Base-by-base conservation (phyloP, 148 eudicot genomes). In the Oxyria digyna region DNA sequence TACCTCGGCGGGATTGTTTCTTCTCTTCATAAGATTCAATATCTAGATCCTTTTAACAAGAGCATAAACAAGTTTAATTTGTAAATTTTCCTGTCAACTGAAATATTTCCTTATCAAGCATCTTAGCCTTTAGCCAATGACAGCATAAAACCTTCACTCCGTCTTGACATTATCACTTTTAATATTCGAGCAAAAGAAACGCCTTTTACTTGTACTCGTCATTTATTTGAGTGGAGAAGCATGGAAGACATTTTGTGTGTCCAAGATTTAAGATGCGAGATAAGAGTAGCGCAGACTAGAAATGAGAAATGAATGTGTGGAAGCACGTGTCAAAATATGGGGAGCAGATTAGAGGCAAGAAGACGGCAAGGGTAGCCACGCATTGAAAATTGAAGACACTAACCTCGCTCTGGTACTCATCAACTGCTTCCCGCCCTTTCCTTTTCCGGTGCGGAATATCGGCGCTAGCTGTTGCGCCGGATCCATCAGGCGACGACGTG, bases 21-120 rank as follows among this genome's bases (percentile, higher is more conserved):
- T 83, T 87, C 13, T 67, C 84, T 29, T 81, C 83, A 49, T 67
- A 75, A 31, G 84, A 83, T 69, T 88, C 88, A 71, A 72, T 79
- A 62, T 86, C 98, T 13, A 76, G 70, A 68, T 87, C 94, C 98
- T 81, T 78, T 5, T 18, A 21, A 49, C 12, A 49, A 1, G 17
- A 24, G 4, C 32, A 55, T 55, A 13, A 55, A 55, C 6, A 48
- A 48, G 41, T 8, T 8, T 5, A 4, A 38, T 6, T 35, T 6
- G 38, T 35, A 35, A 35, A 6, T 35, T 35, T 35, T 2, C 38
- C 3, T 35, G 4, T 35, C 38, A 35, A 35, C 38, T 35, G 6
- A 35, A 35, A 35, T 35, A 35, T 38, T 1, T 38, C 9, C 41
- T 38, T 38, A 5, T 38, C 41, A 38, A 38, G 8, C 41, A 38